These are phyloP conservation scores for Candida sanyiensis DNA, from an alignment of 805 yeast genomes.

Conservation along the genomic window DNA sequence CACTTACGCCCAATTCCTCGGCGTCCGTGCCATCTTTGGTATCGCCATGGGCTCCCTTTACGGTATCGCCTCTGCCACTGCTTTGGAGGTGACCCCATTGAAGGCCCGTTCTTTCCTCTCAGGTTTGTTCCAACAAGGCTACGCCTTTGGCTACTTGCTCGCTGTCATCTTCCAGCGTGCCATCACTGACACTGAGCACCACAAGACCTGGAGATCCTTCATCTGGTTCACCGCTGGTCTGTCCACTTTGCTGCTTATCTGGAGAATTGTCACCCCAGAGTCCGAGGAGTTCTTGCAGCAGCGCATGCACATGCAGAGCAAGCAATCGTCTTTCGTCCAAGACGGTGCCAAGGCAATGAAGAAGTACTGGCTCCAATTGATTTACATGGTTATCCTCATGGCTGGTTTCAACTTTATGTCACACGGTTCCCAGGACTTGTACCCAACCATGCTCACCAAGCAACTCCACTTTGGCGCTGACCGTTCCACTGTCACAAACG, in stretches of 20 bases:
- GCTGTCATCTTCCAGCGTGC: conserved; percentile 64
- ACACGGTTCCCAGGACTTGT: conserved; percentile 59
- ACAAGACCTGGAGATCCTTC: conserved; percentile 51
- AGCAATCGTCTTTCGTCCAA: conserved; percentile 25
- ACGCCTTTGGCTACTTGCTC: conserved; percentile 59
- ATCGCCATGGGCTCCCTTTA: conserved; percentile 45
- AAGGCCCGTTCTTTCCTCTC: conserved; percentile 51
- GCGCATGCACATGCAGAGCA: conserved; percentile 31
- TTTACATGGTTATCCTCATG: conserved; percentile 54
- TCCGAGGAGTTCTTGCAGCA: conserved; percentile 45
- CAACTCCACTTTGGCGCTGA: conserved; percentile 39
- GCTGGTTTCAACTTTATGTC: conserved; percentile 57
- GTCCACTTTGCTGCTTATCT: conserved; percentile 35
- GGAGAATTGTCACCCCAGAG: conserved; percentile 42
- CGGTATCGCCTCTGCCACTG: conserved; percentile 38
- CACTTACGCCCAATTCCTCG: conserved; percentile 51
- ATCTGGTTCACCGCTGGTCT: conserved; percentile 64
- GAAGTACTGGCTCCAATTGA: conserved; percentile 51
- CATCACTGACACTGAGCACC: conserved; percentile 43
- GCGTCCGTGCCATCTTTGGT: conserved; percentile 60
- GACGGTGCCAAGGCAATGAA: conserved; percentile 31
- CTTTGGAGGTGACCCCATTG: conserved; percentile 42
- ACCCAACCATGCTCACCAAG: conserved; percentile 45
- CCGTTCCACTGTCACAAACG: conserved; percentile 47
- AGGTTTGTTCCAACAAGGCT: conserved; percentile 76